Base-by-base conservation (phyloP, 345 rosid species). In the Eucalyptus regnans region DNA sequence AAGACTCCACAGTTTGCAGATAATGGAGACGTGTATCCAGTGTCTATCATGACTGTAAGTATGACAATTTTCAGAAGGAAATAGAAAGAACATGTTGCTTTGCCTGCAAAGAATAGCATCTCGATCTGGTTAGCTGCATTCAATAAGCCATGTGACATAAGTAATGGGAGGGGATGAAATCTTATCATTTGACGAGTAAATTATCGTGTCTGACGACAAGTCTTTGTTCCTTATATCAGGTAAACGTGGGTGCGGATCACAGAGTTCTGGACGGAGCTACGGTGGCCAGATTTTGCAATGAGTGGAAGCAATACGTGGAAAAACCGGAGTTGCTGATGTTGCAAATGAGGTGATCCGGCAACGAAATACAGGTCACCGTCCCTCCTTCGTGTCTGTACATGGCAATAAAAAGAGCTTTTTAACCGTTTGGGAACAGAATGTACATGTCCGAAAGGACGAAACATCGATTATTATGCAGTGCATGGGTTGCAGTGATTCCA, bases 181-280 rank as follows among this genome's bases (percentile, higher is more conserved):
- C 56, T 64, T 31, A 11, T 43, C 50, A 49, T 43, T 64, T 10
- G 37, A 20, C 9, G 27, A n/a, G 44, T 87, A 66, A 18, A 64
- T 87, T 18, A 44, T 22, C 4, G 29, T 49, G 33, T 20, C 25
- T 2, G 11, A 37, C 37, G 15, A 37, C 15, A 31, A 37, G 37
- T 58, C 41, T 88, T 49, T 86, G 17, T 64, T 85, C 51, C 33
- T 48, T 23, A 43, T 80, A 80, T 64, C 93, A 96, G 99, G 95
- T 96, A 64, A 97, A 96, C 89, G 93, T 97, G 3, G 99, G 97
- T 25, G 98, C 99, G 9, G 99, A 97, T 92, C 99, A 96, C 88
- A 93, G 98, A 91, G 98, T 97, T 88, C 87, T 97, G 91, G 98
- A 97, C n/a, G 99, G 99, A 87, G 98, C 98, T 76, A 96, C 97